Evolutionary conservation across 805 yeast genomes (phyloP).

Genomic region (Saccharomycopsis selenospora): DNA sequence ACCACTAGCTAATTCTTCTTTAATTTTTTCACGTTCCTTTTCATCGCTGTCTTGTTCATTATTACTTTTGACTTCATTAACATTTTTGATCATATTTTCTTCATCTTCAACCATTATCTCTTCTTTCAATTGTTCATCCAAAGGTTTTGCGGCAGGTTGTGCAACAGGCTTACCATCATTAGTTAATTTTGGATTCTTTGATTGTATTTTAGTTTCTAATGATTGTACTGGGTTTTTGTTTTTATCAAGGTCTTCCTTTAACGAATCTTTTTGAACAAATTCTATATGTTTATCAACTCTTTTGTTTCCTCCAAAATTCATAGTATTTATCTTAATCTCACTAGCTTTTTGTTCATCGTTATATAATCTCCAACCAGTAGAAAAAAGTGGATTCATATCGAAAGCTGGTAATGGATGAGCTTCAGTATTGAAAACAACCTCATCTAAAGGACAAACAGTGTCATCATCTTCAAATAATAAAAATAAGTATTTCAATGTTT

Average conservation of each 20-base stretch:
- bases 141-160: constrained; percentile 12
- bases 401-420: constrained; percentile 89
- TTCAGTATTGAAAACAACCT: constrained; percentile 81
- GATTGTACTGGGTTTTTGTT: not conserved
- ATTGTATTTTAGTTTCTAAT: not conserved
- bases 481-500: constrained; percentile 81
- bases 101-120: constrained; percentile 4
- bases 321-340: constrained; percentile 25
- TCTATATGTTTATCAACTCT: constrained; percentile 3
- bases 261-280: not conserved
- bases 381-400: constrained; percentile 41
- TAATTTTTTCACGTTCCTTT: constrained; percentile 5
- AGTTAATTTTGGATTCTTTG: not conserved
- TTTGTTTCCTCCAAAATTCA: constrained; percentile 16
- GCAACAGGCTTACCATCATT: constrained; percentile 2
- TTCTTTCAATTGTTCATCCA: constrained; percentile 9
- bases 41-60: not conserved
- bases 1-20: constrained; percentile 8
- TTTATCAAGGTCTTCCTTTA: not conserved
- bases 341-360: constrained; percentile 19
- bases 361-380: constrained; percentile 51
- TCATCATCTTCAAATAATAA: constrained; percentile 67
- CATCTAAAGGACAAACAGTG: constrained; percentile 54
- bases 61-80: not conserved
- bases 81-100: constrained; percentile 5